Percentiles rank a stretch among this genome's conserved stretches.
Evolutionary conservation across 1,284 basidiomycete genomes (phyloP).

Genomic region (Lignosus rhinocerotis): DNA sequence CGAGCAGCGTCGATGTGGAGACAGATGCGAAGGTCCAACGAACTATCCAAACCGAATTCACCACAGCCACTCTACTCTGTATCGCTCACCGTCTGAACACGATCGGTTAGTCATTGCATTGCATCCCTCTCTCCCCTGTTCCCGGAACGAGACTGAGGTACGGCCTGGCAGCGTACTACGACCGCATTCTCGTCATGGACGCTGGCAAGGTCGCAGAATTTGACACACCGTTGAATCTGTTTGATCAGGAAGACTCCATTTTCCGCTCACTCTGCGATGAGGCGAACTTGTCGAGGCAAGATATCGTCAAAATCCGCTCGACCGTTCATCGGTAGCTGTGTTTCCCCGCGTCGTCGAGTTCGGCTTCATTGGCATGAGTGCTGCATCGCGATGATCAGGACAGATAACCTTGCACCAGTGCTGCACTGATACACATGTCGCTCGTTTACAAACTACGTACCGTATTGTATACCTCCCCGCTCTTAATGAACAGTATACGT

Average conservation of each 20-base stretch:
- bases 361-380: background rate
- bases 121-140: background rate
- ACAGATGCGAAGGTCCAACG: constrained; percentile 77
- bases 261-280: constrained; percentile 82
- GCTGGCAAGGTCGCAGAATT: constrained; percentile 71
- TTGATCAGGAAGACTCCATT: constrained; percentile 65
- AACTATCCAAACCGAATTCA: constrained; percentile 75
- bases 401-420: too few relatives aligned
- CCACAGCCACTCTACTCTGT: constrained; percentile 61
- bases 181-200: constrained; percentile 78
- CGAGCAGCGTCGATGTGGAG: constrained; percentile 65
- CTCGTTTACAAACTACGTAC: too few relatives aligned
- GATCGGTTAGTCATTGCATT: constrained; percentile 48
- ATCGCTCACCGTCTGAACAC: constrained; percentile 81
- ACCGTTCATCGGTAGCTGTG: constrained; percentile 13
- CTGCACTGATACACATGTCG: too few relatives aligned
- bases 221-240: constrained; percentile 78
- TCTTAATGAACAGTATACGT: too few relatives aligned
- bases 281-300: constrained; percentile 59
- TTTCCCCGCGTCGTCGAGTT: background rate
- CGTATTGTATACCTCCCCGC: too few relatives aligned
- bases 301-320: constrained; percentile 48
- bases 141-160: background rate
- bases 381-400: too few relatives aligned
- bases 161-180: constrained; percentile 58